Evolutionary conservation across 1,284 basidiomycete genomes (phyloP), one percentile per base, ranked within the genome.

Genomic region (Fomitopsis schrenkii): DNA sequence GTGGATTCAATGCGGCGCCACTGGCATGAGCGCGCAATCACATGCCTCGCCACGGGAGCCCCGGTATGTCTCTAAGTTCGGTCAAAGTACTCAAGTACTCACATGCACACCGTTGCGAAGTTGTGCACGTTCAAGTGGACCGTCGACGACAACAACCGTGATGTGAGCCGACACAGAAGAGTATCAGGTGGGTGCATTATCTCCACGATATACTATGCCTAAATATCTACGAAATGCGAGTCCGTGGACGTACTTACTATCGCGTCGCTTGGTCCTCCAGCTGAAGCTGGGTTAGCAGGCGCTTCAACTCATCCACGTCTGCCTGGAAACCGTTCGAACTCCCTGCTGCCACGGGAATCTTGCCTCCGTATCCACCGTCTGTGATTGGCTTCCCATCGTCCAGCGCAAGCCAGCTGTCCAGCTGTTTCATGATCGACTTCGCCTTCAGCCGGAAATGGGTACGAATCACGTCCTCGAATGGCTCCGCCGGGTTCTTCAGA

Each of bases 391-490:
- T 82, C 6, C 88, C 86, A 66, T 95, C 93, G 67, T 95, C 93
- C 62, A 84, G 75, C 15, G 74, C 71, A 19, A 93, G 74, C 93
- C 90, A 96, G 64, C 84, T 77, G 67, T 94, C 90, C n/a, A 97
- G 78, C 73, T 95, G 94, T 38, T 79, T 72, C 22, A 76, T 74
- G 63, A 97, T 84, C 1, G 83, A 81, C 46, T 79, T 79, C 0
- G 91, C 86, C 72, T 96, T 97, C 57, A 96, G 77, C n/a, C 88
- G 82, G 79, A 94, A 97, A 75, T 97, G 95, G 0, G 93, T 95
- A 45, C 84, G 85, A 68, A 97, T 90, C 61, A 95, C 84, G 63
- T 93, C 89, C 45, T 77, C 85, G 70, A 94, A 96, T 59, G 90
- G 86, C 65, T 88, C 90, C 12, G 93, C 92, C 22, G 93, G 91